A percentile compares a stretch with the other conserved stretches of the same genome.
These are phyloP conservation scores for Platismatia glauca DNA, from an alignment of 495 filamentous ascomycete genomes.

Conservation along the genomic window DNA sequence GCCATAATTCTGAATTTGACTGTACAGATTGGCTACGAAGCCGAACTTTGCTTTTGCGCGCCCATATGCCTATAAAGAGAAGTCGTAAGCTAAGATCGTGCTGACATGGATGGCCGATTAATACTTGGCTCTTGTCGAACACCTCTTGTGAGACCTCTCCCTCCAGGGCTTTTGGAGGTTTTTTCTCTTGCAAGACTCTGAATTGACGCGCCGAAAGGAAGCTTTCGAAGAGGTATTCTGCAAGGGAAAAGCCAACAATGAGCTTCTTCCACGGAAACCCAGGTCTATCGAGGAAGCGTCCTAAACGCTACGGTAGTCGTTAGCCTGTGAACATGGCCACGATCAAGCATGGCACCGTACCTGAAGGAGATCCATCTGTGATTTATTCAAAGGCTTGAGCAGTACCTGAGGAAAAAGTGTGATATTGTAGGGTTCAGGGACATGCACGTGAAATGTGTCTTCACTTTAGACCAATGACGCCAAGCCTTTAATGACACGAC, in stretches of 20 bases:
- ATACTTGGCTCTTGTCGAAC: constrained; percentile 86
- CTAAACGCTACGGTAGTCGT: constrained; percentile 56
- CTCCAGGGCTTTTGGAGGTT: constrained; percentile 72
- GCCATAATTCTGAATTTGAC: constrained; percentile 73
- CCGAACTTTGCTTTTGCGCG: constrained; percentile 88
- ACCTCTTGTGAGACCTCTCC: constrained; percentile 81
- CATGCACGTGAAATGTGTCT: neutral
- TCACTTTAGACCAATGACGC: neutral
- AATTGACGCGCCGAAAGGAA: constrained; percentile 84
- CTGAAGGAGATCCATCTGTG: constrained; percentile 20
- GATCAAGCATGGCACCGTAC: neutral
- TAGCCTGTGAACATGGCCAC: neutral
- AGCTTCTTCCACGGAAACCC: constrained; percentile 95
- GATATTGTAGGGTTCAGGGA: too few relatives aligned
- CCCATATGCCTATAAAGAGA: constrained; percentile 62
- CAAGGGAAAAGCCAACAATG: constrained; percentile 84
- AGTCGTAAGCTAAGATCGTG: neutral
- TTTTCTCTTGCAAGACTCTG: constrained; percentile 65
- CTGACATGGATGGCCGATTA: neutral
- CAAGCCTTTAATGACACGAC: neutral
- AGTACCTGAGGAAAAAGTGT: too few relatives aligned
- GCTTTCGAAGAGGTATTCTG: constrained; percentile 78
- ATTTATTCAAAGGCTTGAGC: too few relatives aligned
- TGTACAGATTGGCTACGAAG: constrained; percentile 69
- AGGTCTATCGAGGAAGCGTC: constrained; percentile 78